Percentiles rank a stretch among this genome's conserved stretches.
phyloP scores from a whole-genome alignment of 2,329 filamentous ascomycete species.

The Fusarium bactridioides region DNA sequence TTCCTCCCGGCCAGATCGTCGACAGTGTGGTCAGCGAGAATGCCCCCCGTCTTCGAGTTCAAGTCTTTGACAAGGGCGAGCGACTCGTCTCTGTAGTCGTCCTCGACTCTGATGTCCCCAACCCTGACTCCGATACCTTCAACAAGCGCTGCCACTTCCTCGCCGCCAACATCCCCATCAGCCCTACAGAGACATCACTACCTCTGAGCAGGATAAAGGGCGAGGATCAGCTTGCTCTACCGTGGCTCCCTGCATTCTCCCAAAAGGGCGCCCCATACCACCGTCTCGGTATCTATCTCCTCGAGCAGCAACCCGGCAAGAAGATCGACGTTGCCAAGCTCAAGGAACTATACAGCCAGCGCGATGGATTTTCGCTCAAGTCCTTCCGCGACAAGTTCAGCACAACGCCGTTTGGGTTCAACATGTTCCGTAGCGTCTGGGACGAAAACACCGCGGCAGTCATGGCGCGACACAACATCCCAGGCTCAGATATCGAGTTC shows the following conservation, averaged over 20 bases:
- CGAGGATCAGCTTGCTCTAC: constrained; percentile 72
- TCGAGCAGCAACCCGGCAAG: constrained; percentile 76
- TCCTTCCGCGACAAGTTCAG: constrained; percentile 75
- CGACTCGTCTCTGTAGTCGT: constrained; percentile 86
- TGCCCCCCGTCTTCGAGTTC: constrained; percentile 79
- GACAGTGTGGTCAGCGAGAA: constrained; percentile 76
- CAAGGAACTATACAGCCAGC: constrained; percentile 58
- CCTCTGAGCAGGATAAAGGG: constrained; percentile 69
- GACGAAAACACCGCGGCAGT: constrained; percentile 87
- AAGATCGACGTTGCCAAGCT: constrained; percentile 65
- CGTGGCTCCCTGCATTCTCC: constrained; percentile 86
- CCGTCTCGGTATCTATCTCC: constrained; percentile 81
- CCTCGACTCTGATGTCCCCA: constrained; percentile 89
- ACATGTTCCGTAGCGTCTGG: constrained; percentile 88
- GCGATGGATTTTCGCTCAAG: constrained; percentile 78
- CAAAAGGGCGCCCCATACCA: constrained; percentile 94
- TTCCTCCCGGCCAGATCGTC: constrained; percentile 81
- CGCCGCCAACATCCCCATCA: constrained; percentile 69
- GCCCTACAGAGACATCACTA: constrained; percentile 64
- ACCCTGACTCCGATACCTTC: constrained; percentile 77
- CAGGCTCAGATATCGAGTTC: constrained; percentile 84
- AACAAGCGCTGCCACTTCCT: constrained; percentile 86
- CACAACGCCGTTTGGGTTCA: constrained; percentile 79
- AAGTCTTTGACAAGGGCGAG: constrained; percentile 83
- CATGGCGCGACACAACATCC: constrained; percentile 80